These are phyloP conservation scores for Malassezia dermatis DNA, from an alignment of 1,284 basidiomycete genomes.

Conservation along the genomic window DNA sequence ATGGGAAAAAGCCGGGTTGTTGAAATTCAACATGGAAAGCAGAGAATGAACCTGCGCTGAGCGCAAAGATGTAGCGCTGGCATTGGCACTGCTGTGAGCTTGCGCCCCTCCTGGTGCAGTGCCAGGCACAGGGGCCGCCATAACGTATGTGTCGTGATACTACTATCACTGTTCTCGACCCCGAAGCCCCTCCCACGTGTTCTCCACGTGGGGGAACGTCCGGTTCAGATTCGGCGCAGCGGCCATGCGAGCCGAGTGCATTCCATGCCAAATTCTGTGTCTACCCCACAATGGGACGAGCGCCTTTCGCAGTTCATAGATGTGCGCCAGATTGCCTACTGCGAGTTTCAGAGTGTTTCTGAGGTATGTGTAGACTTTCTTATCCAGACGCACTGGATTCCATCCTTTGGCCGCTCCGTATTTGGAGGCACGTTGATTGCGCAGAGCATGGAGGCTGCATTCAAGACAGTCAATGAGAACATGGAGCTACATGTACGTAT, in stretches of 20 bases:
- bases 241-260: not conserved
- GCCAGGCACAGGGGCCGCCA: not conserved
- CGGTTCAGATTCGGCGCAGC: not conserved
- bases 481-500: slow-evolving; percentile 26
- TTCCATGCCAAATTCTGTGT: no score
- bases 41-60: slow-evolving; percentile 37
- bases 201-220: not conserved
- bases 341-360: not conserved
- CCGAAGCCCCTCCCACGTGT: not conserved
- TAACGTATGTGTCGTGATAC: not conserved
- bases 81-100: not conserved
- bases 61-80: slow-evolving; percentile 17
- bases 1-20: slow-evolving; percentile 28
- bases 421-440: slow-evolving; percentile 45
- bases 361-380: not conserved
- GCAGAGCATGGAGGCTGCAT: slow-evolving; percentile 33
- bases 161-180: not conserved
- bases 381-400: slow-evolving; percentile 30
- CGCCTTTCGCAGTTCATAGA: not conserved
- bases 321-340: not conserved
- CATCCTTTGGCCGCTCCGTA: slow-evolving; percentile 36
- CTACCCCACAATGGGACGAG: slow-evolving; percentile 1
- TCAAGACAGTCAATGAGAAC: slow-evolving; percentile 28
- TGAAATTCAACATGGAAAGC: slow-evolving; percentile 42
- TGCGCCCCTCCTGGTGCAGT: not conserved